Evolutionary conservation across 345 rosid genomes (phyloP).

Genomic region (Cochlearia excelsa): DNA sequence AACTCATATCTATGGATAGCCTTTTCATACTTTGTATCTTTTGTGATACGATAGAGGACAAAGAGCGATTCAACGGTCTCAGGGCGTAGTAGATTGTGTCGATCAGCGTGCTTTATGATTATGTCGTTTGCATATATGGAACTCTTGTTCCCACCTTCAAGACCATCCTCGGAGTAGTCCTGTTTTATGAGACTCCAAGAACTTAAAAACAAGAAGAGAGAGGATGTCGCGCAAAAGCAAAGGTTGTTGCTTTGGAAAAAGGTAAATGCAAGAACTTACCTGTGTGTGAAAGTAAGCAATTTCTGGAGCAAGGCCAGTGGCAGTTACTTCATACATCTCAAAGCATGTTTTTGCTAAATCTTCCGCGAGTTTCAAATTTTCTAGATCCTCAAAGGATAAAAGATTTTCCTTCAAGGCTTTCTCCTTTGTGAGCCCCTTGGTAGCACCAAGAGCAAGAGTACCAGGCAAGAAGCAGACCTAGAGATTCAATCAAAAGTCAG

Average conservation of each 20-base stretch:
- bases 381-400: constrained; percentile 81
- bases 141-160: constrained; percentile 88
- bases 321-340: constrained; percentile 92
- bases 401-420: constrained; percentile 73
- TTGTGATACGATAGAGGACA: constrained; percentile 76
- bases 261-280: constrained; percentile 41
- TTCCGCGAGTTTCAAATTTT: constrained; percentile 94
- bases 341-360: constrained; percentile 86
- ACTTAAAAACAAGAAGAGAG: constrained; percentile 12
- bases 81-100: constrained; percentile 91
- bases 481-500: constrained; percentile 5
- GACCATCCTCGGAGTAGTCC: constrained; percentile 77
- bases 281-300: constrained; percentile 90
- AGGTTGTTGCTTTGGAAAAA: background rate
- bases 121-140: constrained; percentile 73
- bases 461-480: constrained; percentile 98
- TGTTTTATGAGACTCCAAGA: constrained; percentile 40
- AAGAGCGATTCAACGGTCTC: constrained; percentile 97
- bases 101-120: constrained; percentile 79
- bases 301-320: constrained; percentile 97
- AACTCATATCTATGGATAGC: constrained; percentile 12
- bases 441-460: constrained; percentile 93
- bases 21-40: constrained; percentile 65
- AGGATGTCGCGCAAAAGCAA: constrained; percentile 11
- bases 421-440: constrained; percentile 80